Conservation (phyloP, 164 flowering plant species). For the Dillenia turbinata region DNA sequence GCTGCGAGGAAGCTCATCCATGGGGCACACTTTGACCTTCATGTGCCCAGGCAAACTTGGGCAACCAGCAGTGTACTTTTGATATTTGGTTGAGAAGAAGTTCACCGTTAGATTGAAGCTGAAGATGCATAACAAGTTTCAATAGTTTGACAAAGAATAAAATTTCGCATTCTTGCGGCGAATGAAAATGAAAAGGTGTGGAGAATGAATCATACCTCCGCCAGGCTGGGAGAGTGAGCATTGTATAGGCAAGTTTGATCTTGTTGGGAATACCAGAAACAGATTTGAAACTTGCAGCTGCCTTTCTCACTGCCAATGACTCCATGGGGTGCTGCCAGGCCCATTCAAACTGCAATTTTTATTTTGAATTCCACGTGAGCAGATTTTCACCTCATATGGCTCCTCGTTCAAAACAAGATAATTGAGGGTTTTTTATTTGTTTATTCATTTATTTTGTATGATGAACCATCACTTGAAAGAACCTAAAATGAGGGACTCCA, state of each 20-base stretch:
- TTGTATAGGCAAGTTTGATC: constrained; percentile 76
- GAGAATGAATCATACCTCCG: constrained; percentile 34
- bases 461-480: no score
- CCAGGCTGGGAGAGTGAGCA: constrained; percentile 89
- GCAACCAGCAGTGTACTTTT: constrained; percentile 45
- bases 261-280: constrained; percentile 68
- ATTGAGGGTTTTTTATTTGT: no score
- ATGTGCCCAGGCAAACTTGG: constrained; percentile 74
- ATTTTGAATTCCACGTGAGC: neutral
- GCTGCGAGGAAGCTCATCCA: constrained; percentile 84
- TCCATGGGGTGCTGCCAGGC: constrained; percentile 96
- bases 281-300: constrained; percentile 70
- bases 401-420: no score
- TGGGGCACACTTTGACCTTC: constrained; percentile 54
- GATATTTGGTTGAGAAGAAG: constrained; percentile 79
- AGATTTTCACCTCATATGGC: no score
- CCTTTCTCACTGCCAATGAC: constrained; percentile 73
- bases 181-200: neutral
- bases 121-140: constrained; percentile 10
- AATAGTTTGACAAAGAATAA: neutral
- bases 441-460: no score
- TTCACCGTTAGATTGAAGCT: constrained; percentile 75
- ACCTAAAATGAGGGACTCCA: no score
- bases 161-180: neutral
- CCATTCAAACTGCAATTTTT: constrained; percentile 90